phyloP scores from a whole-genome alignment of 1,284 basidiomycete species.

The Neonothopanus nambi region DNA sequence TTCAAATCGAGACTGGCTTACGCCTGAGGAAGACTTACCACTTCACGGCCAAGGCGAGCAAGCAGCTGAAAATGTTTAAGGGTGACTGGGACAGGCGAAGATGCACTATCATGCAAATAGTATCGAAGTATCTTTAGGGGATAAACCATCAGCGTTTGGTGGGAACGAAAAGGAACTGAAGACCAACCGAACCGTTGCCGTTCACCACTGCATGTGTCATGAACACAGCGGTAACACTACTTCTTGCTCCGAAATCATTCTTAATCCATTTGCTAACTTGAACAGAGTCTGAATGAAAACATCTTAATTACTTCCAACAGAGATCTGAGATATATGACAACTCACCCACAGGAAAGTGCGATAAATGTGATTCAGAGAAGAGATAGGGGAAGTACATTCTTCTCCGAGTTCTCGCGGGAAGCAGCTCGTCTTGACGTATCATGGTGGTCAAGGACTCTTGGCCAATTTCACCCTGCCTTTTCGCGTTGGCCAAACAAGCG shows the following conservation, averaged over 20 bases:
- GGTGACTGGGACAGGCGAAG: constrained; percentile 61
- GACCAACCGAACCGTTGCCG: constrained; percentile 52
- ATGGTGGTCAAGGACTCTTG: constrained; percentile 66
- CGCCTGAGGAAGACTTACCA: constrained; percentile 42
- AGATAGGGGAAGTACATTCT: constrained; percentile 49
- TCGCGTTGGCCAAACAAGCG: constrained; percentile 12
- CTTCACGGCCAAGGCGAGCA: constrained; percentile 57
- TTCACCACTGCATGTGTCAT: constrained; percentile 72
- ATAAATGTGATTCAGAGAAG: constrained; percentile 38
- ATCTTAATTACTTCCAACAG: constrained; percentile 6
- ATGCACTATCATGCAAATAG: constrained; percentile 38
- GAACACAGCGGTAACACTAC: constrained; percentile 62
- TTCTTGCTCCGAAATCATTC: constrained; percentile 51
- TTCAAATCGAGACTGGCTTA: background rate
- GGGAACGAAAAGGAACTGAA: background rate
- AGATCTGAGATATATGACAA: background rate
- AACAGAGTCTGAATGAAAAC: constrained; percentile 44
- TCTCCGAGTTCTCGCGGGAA: constrained; percentile 55
- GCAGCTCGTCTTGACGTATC: constrained; percentile 68
- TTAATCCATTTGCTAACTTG: constrained; percentile 62
- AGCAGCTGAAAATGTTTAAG: constrained; percentile 71
- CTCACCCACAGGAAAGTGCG: constrained; percentile 56
- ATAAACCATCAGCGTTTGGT: background rate
- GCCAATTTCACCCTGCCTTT: constrained; percentile 55
- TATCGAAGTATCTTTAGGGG: constrained; percentile 45